Percentiles rank a stretch among this genome's conserved stretches.
phyloP scores from a whole-genome alignment of 108 stramenopile species.

The Aurantiochytrium sp. region DNA sequence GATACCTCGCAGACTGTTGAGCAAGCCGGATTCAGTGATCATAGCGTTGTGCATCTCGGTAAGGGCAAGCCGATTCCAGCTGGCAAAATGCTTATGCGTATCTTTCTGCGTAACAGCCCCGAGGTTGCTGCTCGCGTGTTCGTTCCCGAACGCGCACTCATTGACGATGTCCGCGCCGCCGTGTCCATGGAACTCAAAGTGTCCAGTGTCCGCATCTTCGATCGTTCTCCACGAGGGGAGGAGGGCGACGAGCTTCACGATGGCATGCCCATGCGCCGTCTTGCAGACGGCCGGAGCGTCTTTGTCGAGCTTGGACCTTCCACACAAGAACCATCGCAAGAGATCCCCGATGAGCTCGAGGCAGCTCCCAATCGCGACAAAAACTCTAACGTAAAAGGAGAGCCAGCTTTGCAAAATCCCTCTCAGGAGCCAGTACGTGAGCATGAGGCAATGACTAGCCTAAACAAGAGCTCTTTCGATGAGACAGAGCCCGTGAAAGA shows the following conservation, averaged over 20 bases:
- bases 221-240: neutral
- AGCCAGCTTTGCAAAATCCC: too few species aligned
- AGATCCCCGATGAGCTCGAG: too few species aligned
- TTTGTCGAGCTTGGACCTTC: neutral
- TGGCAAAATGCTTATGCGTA: neutral
- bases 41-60: neutral
- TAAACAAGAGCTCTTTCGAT: too few species aligned
- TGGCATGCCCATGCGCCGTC: neutral
- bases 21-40: neutral
- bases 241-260: neutral
- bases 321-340: too few species aligned
- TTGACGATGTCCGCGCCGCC: neutral
- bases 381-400: too few species aligned
- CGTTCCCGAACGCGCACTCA: neutral
- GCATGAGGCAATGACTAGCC: too few species aligned
- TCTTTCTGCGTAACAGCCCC: neutral
- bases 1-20: neutral
- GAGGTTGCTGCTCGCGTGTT: neutral
- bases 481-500: too few species aligned
- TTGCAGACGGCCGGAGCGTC: neutral
- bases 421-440: too few species aligned
- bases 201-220: neutral
- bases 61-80: neutral
- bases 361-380: too few species aligned
- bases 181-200: neutral